phyloP scores from a whole-genome alignment of 192 early-diverging fungal species.

The Linnemannia zychae region DNA sequence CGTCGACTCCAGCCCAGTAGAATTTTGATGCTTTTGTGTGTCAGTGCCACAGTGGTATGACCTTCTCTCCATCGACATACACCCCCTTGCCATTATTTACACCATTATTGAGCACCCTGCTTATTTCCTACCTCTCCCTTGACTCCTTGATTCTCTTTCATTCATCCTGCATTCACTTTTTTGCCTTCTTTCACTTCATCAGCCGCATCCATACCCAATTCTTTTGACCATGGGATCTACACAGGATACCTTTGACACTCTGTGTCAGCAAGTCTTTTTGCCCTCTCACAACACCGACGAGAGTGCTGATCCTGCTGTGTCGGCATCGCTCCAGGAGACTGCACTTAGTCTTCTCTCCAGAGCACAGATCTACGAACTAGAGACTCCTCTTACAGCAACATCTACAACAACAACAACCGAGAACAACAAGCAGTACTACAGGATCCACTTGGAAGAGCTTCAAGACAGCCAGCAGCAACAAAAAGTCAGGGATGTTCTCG shows the following conservation, averaged over 20 bases:
- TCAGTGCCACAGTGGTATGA: background rate
- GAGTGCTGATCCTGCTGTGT: background rate
- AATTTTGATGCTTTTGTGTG: background rate
- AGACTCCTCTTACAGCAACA: background rate
- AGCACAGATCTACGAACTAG: conserved; percentile 40
- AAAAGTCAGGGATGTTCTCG: conserved; percentile 10
- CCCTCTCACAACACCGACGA: background rate
- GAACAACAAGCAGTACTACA: conserved; percentile 29
- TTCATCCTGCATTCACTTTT: background rate
- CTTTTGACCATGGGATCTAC: background rate
- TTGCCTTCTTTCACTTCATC: background rate
- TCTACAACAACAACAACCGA: background rate
- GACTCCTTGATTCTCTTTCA: background rate
- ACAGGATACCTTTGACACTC: conserved; percentile 9
- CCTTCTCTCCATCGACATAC: background rate
- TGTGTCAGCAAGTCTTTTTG: conserved; percentile 27
- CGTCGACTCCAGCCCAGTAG: background rate
- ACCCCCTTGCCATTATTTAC: background rate
- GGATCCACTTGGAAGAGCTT: conserved; percentile 42
- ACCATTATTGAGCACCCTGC: background rate
- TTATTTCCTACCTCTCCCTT: background rate
- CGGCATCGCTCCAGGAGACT: conserved; percentile 31
- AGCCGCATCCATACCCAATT: background rate
- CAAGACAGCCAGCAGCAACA: background rate
- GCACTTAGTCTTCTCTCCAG: conserved; percentile 36